Evolutionary conservation across 441 rosid species (phyloP).

Genomic region (Pelargonium cotyledonis): DNA sequence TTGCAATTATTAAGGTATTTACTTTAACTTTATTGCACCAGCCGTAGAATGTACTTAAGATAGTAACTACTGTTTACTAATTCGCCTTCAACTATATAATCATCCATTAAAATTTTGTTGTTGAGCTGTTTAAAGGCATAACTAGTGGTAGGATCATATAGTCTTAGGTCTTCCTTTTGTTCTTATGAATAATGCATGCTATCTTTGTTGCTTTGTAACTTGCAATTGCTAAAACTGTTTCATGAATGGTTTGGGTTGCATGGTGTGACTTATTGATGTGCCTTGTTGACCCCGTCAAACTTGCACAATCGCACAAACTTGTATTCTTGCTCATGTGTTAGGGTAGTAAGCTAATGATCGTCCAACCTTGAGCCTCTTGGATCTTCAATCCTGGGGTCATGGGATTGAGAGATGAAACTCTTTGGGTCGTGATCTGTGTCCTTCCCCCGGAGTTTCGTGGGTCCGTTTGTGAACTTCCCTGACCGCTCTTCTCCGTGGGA

Average conservation of each 20-base stretch:
- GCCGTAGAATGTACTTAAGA: neutral
- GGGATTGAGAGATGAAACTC: too few species aligned
- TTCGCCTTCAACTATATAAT: neutral
- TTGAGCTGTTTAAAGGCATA: neutral
- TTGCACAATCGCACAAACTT: too few species aligned
- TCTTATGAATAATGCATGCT: neutral
- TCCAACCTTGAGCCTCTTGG: too few species aligned
- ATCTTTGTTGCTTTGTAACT: neutral
- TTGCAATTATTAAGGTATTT: constrained; percentile 81
- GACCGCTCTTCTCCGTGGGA: too few species aligned
- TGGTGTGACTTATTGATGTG: neutral
- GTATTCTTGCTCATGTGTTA: too few species aligned
- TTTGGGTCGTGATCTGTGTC: too few species aligned
- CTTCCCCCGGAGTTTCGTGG: too few species aligned
- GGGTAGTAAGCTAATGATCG: too few species aligned
- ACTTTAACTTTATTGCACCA: neutral
- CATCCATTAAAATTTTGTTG: neutral
- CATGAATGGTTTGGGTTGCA: neutral
- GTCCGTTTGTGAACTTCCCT: too few species aligned
- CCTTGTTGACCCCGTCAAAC: too few species aligned
- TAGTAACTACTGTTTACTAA: neutral
- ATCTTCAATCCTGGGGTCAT: too few species aligned
- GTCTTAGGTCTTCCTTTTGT: neutral
- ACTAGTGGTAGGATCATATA: neutral
- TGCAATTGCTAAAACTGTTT: neutral